Conservation (phyloP, 192 early-diverging fungal species). For the Pilaira anomala region DNA sequence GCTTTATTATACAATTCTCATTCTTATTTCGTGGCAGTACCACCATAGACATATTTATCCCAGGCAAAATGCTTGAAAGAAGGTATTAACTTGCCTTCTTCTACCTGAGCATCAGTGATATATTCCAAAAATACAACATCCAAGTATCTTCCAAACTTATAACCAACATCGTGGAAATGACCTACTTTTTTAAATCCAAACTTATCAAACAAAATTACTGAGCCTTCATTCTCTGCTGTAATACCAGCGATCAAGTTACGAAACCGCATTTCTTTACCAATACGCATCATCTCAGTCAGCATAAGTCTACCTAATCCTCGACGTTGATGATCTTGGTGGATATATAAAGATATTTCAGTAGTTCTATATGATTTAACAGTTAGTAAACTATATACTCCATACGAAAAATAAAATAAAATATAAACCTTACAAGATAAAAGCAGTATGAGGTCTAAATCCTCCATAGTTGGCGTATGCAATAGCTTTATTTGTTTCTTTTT, state of each 20-base stretch:
- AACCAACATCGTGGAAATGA: conserved; percentile 48
- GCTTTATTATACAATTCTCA: neutral
- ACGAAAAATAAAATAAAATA: neutral
- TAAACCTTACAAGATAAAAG: conserved; percentile 16
- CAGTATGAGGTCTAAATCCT: conserved; percentile 17
- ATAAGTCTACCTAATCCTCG: conserved; percentile 43
- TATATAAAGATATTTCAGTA: conserved; percentile 51
- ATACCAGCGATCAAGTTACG: conserved; percentile 52
- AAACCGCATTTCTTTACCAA: conserved; percentile 37
- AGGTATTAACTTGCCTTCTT: neutral
- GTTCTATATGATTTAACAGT: conserved; percentile 31
- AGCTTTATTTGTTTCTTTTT: conserved; percentile 18
- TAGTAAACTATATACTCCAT: neutral
- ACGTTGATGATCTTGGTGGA: conserved; percentile 43
- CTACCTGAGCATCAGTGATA: neutral
- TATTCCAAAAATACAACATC: conserved; percentile 44
- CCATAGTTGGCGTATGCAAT: conserved; percentile 30
- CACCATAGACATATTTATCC: conserved; percentile 20
- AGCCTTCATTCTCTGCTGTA: conserved; percentile 41
- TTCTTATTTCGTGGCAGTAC: neutral
- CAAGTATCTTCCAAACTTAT: conserved; percentile 53
- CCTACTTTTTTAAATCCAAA: conserved; percentile 48
- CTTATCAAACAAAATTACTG: conserved; percentile 35
- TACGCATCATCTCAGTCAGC: conserved; percentile 37
- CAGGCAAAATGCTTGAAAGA: conserved; percentile 25